phyloP scores from a whole-genome alignment of 208 protist species.

The Dictyostelium gargantuum region DNA sequence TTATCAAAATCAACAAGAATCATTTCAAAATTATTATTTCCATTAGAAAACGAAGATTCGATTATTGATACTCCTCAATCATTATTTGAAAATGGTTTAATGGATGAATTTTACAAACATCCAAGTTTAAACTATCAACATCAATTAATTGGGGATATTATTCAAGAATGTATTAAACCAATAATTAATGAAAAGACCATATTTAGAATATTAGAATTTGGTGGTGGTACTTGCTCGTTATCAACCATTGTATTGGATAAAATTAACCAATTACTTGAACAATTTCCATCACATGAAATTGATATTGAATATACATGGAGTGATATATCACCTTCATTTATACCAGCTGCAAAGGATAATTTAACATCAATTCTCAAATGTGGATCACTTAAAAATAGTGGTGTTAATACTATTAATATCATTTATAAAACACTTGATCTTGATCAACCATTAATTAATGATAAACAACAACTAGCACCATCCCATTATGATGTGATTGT shows the following conservation, averaged over 20 bases:
- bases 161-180: not conserved
- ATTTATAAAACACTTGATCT: not conserved
- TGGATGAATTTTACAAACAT: not conserved
- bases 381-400: not conserved
- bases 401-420: not conserved
- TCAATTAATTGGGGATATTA: not conserved
- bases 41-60: not conserved
- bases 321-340: not conserved
- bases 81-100: not conserved
- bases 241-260: not conserved
- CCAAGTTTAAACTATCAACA: not conserved
- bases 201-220: not conserved
- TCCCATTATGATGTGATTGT: too few species aligned
- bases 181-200: not conserved
- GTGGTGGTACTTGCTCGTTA: not conserved
- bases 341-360: not conserved
- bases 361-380: not conserved
- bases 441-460: not conserved
- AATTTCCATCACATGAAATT: not conserved
- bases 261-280: not conserved
- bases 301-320: conserved; percentile 12
- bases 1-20: not conserved
- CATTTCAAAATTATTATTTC: not conserved
- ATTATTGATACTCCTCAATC: not conserved
- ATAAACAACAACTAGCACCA: not conserved